Base-by-base conservation (phyloP, 306 rosid species). In the Castanopsis chinensis region DNA sequence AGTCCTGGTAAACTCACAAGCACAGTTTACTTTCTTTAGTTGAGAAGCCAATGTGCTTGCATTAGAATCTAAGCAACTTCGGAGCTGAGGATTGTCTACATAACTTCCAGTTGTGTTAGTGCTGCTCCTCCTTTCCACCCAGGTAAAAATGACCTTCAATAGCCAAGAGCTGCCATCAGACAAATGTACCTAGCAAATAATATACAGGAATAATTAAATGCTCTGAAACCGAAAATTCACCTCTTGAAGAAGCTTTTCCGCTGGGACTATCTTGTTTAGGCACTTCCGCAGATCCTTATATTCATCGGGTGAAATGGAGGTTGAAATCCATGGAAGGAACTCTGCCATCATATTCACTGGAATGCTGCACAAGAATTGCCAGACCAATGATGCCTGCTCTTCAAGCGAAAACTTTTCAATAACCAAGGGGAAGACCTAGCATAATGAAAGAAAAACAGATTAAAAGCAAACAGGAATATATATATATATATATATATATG, bases 301-400 rank as follows among this genome's bases (percentile, higher is more conserved):
- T 84, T 96, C 99, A 83, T 96, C 99, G 11, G 91, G 82, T 75
- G 99, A 89, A 77, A 96, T 81, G 53, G 98, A 93, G 71, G 85
- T 87, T 81, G 92, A 89, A 75, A 96, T 93, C 99, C 99, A 96
- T 13, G 98, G 99, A 80, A 96, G 97, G 79, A 96, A 96, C 76
- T 89, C 87, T 10, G 90, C 91, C 94, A 96, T 90, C 96, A 91
- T 91, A 85, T 96, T 88, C 76, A 96, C 98, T 37, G 99, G 99
- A 88, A 96, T 93, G 82, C 98, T 96, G 83, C 99, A 96, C 72
- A 96, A 87, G 84, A 96, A 96, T 88, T 93, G 99, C 98, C 99
- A 96, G 71, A 96, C 96, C 61, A 96, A 84, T 67, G 93, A 93
- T 71, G 98, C 93, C 80, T 93, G 99, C 80, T 93, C 99, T 79